Conservation (phyloP, 2,329 filamentous ascomycete genomes). For the Epicoccum sorghinum region DNA sequence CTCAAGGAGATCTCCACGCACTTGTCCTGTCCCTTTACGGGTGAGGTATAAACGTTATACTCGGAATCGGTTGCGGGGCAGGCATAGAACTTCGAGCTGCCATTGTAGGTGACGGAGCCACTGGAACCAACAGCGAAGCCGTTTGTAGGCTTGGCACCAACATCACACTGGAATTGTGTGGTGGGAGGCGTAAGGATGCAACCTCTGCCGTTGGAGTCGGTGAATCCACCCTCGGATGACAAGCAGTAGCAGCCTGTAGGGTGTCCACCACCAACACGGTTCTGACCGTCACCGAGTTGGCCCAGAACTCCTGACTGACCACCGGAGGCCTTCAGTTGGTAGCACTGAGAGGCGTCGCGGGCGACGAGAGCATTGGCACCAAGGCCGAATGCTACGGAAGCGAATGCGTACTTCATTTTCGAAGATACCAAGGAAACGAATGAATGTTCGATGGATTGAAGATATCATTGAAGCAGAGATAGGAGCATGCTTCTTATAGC, state of each 20-base stretch:
- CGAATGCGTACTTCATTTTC: constrained; percentile 33
- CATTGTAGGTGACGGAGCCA: constrained; percentile 60
- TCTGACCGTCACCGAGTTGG: constrained; percentile 67
- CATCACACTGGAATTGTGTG: constrained; percentile 67
- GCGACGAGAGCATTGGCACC: constrained; percentile 32
- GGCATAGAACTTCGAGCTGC: constrained; percentile 62
- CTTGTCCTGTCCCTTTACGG: constrained; percentile 51
- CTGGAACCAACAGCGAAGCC: constrained; percentile 64
- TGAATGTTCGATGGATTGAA: constrained; percentile 1
- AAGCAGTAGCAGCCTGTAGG: constrained; percentile 61
- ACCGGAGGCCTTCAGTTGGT: constrained; percentile 27
- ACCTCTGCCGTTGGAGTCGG: constrained; percentile 62
- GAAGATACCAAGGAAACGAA: background rate
- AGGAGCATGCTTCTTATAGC: background rate
- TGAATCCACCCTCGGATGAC: constrained; percentile 54
- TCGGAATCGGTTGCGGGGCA: constrained; percentile 65
- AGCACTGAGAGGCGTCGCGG: constrained; percentile 25
- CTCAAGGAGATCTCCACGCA: constrained; percentile 58
- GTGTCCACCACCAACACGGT: constrained; percentile 60
- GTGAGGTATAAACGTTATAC: constrained; percentile 61
- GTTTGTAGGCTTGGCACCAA: constrained; percentile 52
- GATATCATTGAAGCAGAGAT: background rate
- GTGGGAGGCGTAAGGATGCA: constrained; percentile 69
- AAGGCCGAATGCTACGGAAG: constrained; percentile 27
- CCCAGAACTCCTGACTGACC: constrained; percentile 59